Evolutionary conservation across 2,329 filamentous ascomycete species (phyloP).

Genomic region (Triangularia setosa): DNA sequence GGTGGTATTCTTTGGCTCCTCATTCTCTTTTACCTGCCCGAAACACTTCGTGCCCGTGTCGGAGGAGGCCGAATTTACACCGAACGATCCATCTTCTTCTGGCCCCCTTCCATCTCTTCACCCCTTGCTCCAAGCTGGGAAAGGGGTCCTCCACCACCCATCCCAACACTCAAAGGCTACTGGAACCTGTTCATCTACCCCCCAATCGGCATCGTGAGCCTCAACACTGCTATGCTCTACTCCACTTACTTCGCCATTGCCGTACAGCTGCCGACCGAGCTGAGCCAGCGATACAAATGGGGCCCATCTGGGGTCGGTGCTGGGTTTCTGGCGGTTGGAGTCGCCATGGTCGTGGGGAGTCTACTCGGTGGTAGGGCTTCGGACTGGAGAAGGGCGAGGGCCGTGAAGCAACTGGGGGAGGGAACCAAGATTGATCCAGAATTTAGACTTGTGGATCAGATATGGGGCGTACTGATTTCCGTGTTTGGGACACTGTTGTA

Average conservation of each 20-base stretch:
- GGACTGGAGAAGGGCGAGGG: constrained; percentile 15
- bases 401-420: not conserved
- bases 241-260: constrained; percentile 19
- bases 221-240: constrained; percentile 19
- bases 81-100: constrained; percentile 5
- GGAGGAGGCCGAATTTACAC: constrained; percentile 12
- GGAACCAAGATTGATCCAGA: constrained; percentile 17
- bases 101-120: constrained; percentile 14
- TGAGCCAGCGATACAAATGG: constrained; percentile 13
- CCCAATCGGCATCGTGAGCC: constrained; percentile 14
- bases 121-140: constrained; percentile 10
- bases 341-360: constrained; percentile 16
- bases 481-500: constrained; percentile 12
- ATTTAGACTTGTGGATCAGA: constrained; percentile 16
- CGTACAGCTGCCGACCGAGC: constrained; percentile 11
- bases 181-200: constrained; percentile 16
- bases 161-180: constrained; percentile 13
- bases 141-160: constrained; percentile 10
- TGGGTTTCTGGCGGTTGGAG: constrained; percentile 14
- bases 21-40: constrained; percentile 10
- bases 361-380: constrained; percentile 15
- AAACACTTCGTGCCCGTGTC: constrained; percentile 15
- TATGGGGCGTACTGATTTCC: constrained; percentile 16
- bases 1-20: constrained; percentile 10
- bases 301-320: constrained; percentile 14